A percentile compares a stretch with the other conserved stretches of the same genome.
Evolutionary conservation across 805 yeast genomes (phyloP).

Genomic region (Brettanomyces bruxellensis): DNA sequence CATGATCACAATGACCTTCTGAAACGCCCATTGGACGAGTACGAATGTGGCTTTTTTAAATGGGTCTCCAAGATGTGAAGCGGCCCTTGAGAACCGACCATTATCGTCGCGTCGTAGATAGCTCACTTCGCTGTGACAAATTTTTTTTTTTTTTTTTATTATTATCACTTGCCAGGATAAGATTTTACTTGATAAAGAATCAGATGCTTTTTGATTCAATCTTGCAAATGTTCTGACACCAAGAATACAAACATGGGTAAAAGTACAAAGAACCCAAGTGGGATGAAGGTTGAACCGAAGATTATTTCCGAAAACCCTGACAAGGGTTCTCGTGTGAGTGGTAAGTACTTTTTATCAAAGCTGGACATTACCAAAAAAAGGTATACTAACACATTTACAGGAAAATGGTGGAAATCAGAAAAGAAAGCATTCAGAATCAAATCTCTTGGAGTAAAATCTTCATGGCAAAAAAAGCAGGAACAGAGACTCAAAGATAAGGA

Average conservation of each 20-base stretch:
- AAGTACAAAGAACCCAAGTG: neutral
- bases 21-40: constrained; percentile 12
- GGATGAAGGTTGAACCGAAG: constrained; percentile 1
- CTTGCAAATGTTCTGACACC: neutral
- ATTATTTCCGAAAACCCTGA: constrained; percentile 13
- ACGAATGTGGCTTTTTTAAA: constrained; percentile 45
- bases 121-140: neutral
- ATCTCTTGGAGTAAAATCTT: constrained; percentile 47
- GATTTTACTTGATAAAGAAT: too few species aligned
- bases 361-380: neutral
- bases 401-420: constrained; percentile 64
- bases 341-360: constrained; percentile 10
- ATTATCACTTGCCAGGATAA: too few species aligned
- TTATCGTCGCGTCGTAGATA: neutral
- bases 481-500: constrained; percentile 59
- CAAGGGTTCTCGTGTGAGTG: constrained; percentile 24
- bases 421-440: constrained; percentile 62
- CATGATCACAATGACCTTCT: constrained; percentile 2
- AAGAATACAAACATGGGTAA: neutral
- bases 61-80: constrained; percentile 29
- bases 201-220: too few species aligned
- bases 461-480: constrained; percentile 62
- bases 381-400: constrained; percentile 28
- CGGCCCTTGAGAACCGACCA: neutral
- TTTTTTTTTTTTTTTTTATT: neutral